Conservation (phyloP, 371 early-diverging fungal species). For the Gilbertella persicaria region DNA sequence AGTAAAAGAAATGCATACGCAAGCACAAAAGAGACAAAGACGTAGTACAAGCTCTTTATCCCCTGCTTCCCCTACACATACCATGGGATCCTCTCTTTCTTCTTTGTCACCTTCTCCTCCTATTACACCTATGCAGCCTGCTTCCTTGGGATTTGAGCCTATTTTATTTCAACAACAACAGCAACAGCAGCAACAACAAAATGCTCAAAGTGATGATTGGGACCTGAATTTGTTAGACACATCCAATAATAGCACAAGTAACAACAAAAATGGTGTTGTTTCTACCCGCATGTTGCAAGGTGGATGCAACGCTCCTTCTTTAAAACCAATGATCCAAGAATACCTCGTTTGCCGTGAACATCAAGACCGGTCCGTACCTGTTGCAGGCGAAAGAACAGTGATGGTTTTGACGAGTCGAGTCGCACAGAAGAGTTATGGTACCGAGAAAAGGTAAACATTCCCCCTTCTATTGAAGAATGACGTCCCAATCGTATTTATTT, state of each 20-base stretch:
- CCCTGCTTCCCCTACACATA: conserved; percentile 18
- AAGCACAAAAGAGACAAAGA: conserved; percentile 23
- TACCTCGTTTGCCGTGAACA: conserved; percentile 43
- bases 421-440: conserved; percentile 85
- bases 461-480: conserved; percentile 39
- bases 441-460: conserved; percentile 72
- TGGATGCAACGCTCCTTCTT: conserved; percentile 5
- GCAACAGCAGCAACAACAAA: background rate
- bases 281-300: conserved; percentile 19
- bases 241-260: background rate
- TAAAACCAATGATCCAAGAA: conserved; percentile 46
- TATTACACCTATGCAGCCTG: conserved; percentile 33
- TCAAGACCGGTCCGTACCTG: conserved; percentile 60
- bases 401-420: conserved; percentile 79
- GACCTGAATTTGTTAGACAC: conserved; percentile 6
- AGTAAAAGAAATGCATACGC: conserved; percentile 13
- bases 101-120: conserved; percentile 40
- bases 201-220: conserved; percentile 1
- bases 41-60: conserved; percentile 19
- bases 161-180: conserved; percentile 8
- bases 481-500: conserved; percentile 6
- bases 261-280: conserved; percentile 11
- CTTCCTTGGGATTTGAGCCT: conserved; percentile 26
- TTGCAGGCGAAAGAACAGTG: conserved; percentile 70
- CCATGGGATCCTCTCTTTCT: conserved; percentile 21